phyloP scores from a whole-genome alignment of 2,329 filamentous ascomycete species.

The Fusarium guadeloupense region DNA sequence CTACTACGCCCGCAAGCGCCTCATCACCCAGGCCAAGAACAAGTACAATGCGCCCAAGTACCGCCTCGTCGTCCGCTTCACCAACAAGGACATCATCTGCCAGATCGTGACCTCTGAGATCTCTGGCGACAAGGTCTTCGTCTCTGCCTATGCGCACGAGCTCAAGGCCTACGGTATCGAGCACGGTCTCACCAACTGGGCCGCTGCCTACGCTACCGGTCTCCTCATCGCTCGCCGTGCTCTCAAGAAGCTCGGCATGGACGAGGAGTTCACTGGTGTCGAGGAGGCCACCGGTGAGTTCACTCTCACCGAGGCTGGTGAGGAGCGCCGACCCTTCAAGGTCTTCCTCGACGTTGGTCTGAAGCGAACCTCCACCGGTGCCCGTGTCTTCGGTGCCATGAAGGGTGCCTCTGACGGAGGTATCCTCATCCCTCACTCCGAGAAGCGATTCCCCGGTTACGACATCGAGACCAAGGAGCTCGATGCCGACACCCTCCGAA shows the following conservation, averaged over 20 bases:
- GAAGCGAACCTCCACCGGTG: constrained; percentile 95
- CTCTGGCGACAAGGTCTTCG: constrained; percentile 96
- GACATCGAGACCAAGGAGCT: constrained; percentile 98
- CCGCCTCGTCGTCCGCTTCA: constrained; percentile 98
- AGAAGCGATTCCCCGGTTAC: constrained; percentile 99
- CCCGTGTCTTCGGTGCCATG: constrained; percentile 98
- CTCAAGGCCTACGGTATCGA: constrained; percentile 96
- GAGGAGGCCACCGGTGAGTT: constrained; percentile 98
- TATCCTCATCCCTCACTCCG: constrained; percentile 95
- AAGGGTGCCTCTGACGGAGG: constrained; percentile 99
- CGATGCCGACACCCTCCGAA: constrained; percentile 94
- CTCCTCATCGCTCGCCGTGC: constrained; percentile 96
- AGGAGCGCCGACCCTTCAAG: constrained; percentile 99
- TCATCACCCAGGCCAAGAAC: constrained; percentile 99
- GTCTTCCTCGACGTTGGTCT: constrained; percentile 98
- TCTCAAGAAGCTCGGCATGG: constrained; percentile 95
- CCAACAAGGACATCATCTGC: constrained; percentile 98
- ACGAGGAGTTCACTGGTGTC: constrained; percentile 92
- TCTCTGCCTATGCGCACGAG: constrained; percentile 94
- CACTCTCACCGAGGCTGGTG: constrained; percentile 91
- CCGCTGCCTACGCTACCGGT: constrained; percentile 95
- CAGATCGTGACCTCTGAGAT: constrained; percentile 98
- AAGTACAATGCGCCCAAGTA: constrained; percentile 99
- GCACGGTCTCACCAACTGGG: constrained; percentile 99
- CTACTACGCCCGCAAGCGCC: constrained; percentile 99